Evolutionary conservation across 768 basidiomycete species (phyloP).

Genomic region (Collybiopsis luxurians): DNA sequence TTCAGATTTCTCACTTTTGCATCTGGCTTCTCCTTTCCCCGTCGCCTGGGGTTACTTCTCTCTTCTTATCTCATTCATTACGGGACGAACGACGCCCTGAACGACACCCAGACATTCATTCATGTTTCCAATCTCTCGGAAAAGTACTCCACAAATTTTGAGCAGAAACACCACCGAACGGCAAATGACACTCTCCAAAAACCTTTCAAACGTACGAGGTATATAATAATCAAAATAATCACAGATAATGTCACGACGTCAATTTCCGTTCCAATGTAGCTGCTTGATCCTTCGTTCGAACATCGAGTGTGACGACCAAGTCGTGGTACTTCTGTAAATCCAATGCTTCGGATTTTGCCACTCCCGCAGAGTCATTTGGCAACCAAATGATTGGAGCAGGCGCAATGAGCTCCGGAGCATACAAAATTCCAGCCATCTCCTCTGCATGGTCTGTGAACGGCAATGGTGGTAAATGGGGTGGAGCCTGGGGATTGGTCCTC

Average conservation of each 20-base stretch:
- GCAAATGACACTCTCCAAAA: no score
- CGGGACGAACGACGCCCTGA: no score
- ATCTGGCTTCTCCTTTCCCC: no score
- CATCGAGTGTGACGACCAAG: slow-evolving; percentile 68
- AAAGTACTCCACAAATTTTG: no score
- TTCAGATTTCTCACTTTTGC: no score
- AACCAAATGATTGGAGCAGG: slow-evolving; percentile 82
- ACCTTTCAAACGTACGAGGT: no score
- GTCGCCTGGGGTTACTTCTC: no score
- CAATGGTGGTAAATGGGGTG: slow-evolving; percentile 66
- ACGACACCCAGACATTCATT: no score
- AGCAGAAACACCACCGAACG: no score
- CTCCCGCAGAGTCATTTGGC: slow-evolving; percentile 74
- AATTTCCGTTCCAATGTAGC: neutral
- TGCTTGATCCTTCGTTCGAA: slow-evolving; percentile 28
- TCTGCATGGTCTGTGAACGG: slow-evolving; percentile 75
- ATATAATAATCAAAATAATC: neutral
- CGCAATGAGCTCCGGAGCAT: slow-evolving; percentile 78
- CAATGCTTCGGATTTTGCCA: slow-evolving; percentile 70
- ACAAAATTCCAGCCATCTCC: slow-evolving; percentile 74
- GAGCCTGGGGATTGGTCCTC: slow-evolving; percentile 71
- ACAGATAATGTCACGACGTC: neutral
- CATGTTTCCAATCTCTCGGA: no score
- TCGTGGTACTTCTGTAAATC: slow-evolving; percentile 77
- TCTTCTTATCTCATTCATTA: no score